These are phyloP conservation scores for Claviceps africana DNA, from an alignment of 2,329 filamentous ascomycete genomes.

Conservation along the genomic window DNA sequence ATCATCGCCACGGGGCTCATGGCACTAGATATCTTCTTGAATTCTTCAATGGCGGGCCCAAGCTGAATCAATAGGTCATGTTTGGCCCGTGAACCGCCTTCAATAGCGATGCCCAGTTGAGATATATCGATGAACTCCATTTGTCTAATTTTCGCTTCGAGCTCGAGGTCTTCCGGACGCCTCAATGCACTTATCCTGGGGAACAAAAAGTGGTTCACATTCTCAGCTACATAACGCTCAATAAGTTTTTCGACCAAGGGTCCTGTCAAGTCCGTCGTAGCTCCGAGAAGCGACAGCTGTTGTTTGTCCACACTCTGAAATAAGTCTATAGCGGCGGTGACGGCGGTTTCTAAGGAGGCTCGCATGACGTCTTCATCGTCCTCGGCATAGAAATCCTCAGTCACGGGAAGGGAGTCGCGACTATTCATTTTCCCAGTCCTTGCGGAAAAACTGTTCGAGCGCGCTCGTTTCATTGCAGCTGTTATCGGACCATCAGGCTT, in stretches of 20 bases:
- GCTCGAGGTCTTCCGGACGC: constrained; percentile 67
- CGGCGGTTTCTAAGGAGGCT: constrained; percentile 75
- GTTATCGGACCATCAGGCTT: constrained; percentile 41
- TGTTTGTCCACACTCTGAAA: constrained; percentile 95
- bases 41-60: constrained; percentile 69
- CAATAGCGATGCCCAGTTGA: constrained; percentile 79
- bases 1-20: constrained; percentile 83
- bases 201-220: constrained; percentile 82
- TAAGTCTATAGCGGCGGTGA: constrained; percentile 85
- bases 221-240: constrained; percentile 85
- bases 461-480: constrained; percentile 39
- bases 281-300: constrained; percentile 78
- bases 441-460: constrained; percentile 34
- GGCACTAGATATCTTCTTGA: constrained; percentile 68
- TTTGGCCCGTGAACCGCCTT: constrained; percentile 65
- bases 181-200: constrained; percentile 67
- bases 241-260: constrained; percentile 86
- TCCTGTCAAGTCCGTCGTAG: constrained; percentile 85
- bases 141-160: constrained; percentile 79
- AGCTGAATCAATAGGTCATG: constrained; percentile 67
- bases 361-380: constrained; percentile 89
- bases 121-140: constrained; percentile 92
- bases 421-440: constrained; percentile 19
- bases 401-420: constrained; percentile 29
- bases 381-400: constrained; percentile 59